Evolutionary conservation across 306 rosid species (phyloP).

Genomic region (Malus orientalis): DNA sequence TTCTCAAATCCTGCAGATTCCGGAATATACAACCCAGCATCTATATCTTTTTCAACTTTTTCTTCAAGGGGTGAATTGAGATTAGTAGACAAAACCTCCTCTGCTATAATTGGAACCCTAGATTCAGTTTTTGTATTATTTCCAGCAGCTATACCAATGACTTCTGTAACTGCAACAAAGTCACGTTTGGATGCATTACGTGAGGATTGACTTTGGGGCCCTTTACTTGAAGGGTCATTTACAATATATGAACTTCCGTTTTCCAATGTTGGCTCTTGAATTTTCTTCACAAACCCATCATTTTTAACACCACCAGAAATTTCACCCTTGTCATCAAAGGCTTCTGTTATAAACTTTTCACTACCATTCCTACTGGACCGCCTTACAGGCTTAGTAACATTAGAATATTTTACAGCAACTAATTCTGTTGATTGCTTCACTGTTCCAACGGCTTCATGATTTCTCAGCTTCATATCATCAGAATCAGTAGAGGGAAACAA

Average conservation of each 20-base stretch:
- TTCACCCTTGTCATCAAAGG: background rate
- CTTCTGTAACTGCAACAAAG: background rate
- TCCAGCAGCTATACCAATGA: background rate
- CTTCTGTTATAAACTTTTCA: background rate
- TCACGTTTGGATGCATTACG: background rate
- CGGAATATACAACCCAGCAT: background rate
- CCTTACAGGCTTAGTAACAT: background rate
- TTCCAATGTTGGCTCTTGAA: background rate
- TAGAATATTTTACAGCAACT: background rate
- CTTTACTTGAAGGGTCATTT: background rate
- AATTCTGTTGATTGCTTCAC: conserved; percentile 1
- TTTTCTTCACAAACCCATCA: background rate
- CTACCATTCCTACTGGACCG: conserved; percentile 1
- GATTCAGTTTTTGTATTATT: background rate
- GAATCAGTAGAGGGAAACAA: background rate
- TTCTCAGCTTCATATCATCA: background rate
- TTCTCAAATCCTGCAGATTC: background rate
- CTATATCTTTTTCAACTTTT: background rate
- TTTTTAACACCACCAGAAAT: background rate
- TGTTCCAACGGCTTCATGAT: background rate
- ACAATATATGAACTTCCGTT: background rate
- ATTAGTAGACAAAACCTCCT: background rate
- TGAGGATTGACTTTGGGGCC: background rate
- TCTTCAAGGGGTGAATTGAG: background rate
- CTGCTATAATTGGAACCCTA: background rate